phyloP scores from a whole-genome alignment of 805 yeast species.

The Kluyveromyces dobzhanskii region DNA sequence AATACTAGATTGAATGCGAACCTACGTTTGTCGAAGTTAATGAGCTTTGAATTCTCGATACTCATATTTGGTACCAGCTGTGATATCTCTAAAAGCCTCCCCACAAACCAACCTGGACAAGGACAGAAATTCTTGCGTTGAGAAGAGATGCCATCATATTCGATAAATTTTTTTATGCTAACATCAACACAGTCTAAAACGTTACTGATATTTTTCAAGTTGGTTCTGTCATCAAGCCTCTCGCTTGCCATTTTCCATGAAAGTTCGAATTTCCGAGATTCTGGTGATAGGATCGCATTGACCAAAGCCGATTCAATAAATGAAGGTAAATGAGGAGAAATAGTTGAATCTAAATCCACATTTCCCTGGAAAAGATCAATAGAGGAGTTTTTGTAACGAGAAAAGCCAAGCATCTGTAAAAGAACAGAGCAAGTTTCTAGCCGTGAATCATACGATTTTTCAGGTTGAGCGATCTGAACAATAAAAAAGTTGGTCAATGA shows the following conservation, averaged over 20 bases:
- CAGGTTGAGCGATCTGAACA: constrained; percentile 54
- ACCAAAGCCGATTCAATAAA: constrained; percentile 74
- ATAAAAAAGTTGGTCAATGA: constrained; percentile 58
- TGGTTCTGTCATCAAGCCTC: constrained; percentile 12
- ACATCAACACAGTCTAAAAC: constrained; percentile 16
- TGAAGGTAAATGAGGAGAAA: constrained; percentile 61
- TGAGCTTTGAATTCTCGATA: constrained; percentile 49
- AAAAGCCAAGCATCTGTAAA: constrained; percentile 54
- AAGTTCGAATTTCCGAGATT: constrained; percentile 57
- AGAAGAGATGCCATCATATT: constrained; percentile 28
- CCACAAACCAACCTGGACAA: constrained; percentile 87
- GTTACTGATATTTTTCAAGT: constrained; percentile 25
- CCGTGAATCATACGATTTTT: constrained; percentile 51
- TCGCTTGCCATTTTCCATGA: constrained; percentile 60
- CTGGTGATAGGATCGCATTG: constrained; percentile 72
- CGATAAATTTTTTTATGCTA: constrained; percentile 24
- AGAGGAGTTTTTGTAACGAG: constrained; percentile 58
- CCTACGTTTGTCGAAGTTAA: constrained; percentile 81
- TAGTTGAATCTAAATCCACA: constrained; percentile 18
- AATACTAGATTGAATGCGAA: constrained; percentile 55
- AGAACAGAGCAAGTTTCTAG: constrained; percentile 60
- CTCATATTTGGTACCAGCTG: constrained; percentile 75
- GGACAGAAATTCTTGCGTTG: constrained; percentile 51
- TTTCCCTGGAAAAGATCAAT: constrained; percentile 41
- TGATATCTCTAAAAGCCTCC: constrained; percentile 66